Conservation (phyloP, 164 flowering plant genomes). For the Nymphaea thermarum region DNA sequence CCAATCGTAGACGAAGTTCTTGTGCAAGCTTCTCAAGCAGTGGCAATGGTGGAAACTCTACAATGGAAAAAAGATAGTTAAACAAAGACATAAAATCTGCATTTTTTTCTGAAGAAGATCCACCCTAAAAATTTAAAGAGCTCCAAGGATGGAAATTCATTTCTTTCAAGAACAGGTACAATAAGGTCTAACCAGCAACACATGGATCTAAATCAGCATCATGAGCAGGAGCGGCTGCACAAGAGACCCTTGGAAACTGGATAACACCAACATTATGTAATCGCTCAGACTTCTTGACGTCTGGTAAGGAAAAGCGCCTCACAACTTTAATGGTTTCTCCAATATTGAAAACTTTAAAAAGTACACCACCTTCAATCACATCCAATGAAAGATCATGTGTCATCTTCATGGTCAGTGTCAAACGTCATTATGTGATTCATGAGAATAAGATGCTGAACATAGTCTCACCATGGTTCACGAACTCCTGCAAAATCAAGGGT, state of each 20-base stretch:
- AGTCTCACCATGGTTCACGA: constrained; percentile 83
- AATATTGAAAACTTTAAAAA: constrained; percentile 85
- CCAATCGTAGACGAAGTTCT: constrained; percentile 82
- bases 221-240: constrained; percentile 96
- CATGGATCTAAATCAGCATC: constrained; percentile 86
- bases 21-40: constrained; percentile 77
- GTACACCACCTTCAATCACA: constrained; percentile 61
- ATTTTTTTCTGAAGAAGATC: background rate
- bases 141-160: background rate
- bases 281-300: constrained; percentile 51
- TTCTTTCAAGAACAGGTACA: background rate
- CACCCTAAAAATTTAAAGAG: too few relatives aligned
- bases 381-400: background rate
- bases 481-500: constrained; percentile 94
- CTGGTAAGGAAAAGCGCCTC: constrained; percentile 85
- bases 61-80: constrained; percentile 5
- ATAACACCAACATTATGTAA: constrained; percentile 55
- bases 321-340: constrained; percentile 92
- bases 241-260: constrained; percentile 86
- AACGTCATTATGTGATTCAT: background rate
- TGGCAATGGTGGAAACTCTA: constrained; percentile 94
- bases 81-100: too few relatives aligned
- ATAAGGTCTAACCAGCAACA: constrained; percentile 56
- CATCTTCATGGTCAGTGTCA: background rate
- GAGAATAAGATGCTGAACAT: background rate